Evolutionary conservation across 192 early-diverging fungal genomes (phyloP).

Genomic region (Coemansia sp.): DNA sequence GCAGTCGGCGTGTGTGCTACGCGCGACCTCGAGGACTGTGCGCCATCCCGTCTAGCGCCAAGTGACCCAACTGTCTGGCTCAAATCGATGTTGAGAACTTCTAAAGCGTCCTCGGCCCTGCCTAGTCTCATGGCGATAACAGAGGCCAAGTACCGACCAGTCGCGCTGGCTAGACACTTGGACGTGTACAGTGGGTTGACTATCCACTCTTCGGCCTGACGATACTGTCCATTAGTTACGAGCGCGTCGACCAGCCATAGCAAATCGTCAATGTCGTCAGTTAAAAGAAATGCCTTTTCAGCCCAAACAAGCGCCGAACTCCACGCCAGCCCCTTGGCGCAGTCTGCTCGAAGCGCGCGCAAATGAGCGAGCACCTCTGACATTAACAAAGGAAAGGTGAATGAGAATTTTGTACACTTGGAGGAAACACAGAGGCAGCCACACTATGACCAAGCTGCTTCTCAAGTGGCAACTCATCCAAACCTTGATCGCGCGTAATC

Average conservation of each 20-base stretch:
- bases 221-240: conserved; percentile 51
- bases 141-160: conserved; percentile 41
- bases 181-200: conserved; percentile 18
- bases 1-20: conserved; percentile 6
- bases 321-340: conserved; percentile 45
- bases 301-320: conserved; percentile 50
- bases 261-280: conserved; percentile 31
- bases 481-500: neutral
- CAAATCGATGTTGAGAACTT: conserved; percentile 21
- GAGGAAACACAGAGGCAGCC: neutral
- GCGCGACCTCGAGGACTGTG: neutral
- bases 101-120: conserved; percentile 47
- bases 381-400: conserved; percentile 3
- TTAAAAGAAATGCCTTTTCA: conserved; percentile 40
- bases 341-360: conserved; percentile 36
- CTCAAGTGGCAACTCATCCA: neutral
- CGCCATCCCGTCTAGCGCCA: neutral
- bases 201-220: conserved; percentile 49
- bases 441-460: no score
- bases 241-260: conserved; percentile 50
- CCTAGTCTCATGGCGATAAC: conserved; percentile 51
- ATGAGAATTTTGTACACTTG: neutral
- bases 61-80: neutral
- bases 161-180: conserved; percentile 15
- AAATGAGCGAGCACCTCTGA: conserved; percentile 39